phyloP scores from a whole-genome alignment of 2,329 filamentous ascomycete genomes.

The Sclerotinia nivalis region DNA sequence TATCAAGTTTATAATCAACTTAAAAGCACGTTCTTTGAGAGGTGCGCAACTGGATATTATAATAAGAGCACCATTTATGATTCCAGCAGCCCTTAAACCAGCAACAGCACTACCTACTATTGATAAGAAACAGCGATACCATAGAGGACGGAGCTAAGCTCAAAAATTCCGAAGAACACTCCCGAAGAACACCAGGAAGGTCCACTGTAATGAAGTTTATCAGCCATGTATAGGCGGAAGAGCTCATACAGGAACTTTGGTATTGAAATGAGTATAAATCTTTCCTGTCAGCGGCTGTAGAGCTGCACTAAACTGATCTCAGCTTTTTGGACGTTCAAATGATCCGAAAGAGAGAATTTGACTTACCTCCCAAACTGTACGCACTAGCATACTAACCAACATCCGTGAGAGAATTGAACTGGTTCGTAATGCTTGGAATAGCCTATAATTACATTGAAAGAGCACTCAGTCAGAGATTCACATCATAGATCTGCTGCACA shows the following conservation, averaged over 20 bases:
- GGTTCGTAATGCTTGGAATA: no score
- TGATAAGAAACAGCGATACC: slow-evolving; percentile 51
- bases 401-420: no score
- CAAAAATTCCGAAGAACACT: slow-evolving; percentile 51
- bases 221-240: background rate
- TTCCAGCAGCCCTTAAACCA: slow-evolving; percentile 52
- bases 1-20: background rate
- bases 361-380: no score
- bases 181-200: slow-evolving; percentile 9
- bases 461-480: no score
- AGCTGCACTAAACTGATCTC: slow-evolving; percentile 1
- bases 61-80: slow-evolving; percentile 54
- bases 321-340: no score
- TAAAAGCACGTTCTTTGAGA: slow-evolving; percentile 26
- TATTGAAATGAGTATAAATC: slow-evolving; percentile 11
- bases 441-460: no score
- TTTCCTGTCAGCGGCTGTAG: slow-evolving; percentile 25
- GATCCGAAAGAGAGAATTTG: no score
- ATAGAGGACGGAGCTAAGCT: slow-evolving; percentile 56
- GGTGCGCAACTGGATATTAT: slow-evolving; percentile 48
- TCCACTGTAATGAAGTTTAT: background rate
- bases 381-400: no score
- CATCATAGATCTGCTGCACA: no score
- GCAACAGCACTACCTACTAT: slow-evolving; percentile 57
- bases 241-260: background rate